Base-by-base conservation (phyloP, 164 flowering plant genomes). In the Nymphaea colorata region DNA sequence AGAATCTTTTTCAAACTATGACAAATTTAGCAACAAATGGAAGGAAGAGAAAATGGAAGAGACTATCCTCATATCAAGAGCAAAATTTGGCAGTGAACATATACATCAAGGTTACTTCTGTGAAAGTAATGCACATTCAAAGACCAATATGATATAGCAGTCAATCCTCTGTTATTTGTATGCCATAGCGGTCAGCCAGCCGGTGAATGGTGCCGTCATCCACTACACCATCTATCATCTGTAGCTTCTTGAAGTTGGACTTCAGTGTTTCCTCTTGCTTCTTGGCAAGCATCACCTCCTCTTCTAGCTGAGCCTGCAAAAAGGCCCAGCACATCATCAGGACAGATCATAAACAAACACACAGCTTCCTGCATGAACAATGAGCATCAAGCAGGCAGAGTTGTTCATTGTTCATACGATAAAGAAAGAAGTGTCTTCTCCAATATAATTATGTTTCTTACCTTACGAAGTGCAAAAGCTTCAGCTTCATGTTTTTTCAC, bases 211-310 rank as follows among this genome's bases (percentile, higher is more conserved):
- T 71, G 51, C 81, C 77, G 76, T 84, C 85, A 41, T 11, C 2
- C 11, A 78, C 3, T 44, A 82, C 63, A 17, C 69, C 25, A 1
- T 89, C 86, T 3, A 86, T 66, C 76, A 75, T 64, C 60, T 86
- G 83, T 25, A 63, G 82, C 82, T 89, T 90, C 84, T 80, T 79
- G 64, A 75, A 79, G 47, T 79, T 80, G 3, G 79, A 68, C 61
- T 78, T 82, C 12, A 90, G 81, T 2, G 68, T 15, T 62, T 82
- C 80, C 5, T 12, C 63, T 62, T 89, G 98, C 67, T 81, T 77
- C 68, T 79, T 76, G 11, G 83, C 80, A 8, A 88, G 90, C 67
- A 85, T 75, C 75, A 82, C 82, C 70, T 90, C 98, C 65, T 80
- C 81, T 43, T 70, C 80, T 53, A 76, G 65, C 73, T 83, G 88